A percentile compares a stretch with the other conserved stretches of the same genome.
Conservation (phyloP, 176 grass and related monocot species). For the bread wheat (Triticum aestivum) region DNA sequence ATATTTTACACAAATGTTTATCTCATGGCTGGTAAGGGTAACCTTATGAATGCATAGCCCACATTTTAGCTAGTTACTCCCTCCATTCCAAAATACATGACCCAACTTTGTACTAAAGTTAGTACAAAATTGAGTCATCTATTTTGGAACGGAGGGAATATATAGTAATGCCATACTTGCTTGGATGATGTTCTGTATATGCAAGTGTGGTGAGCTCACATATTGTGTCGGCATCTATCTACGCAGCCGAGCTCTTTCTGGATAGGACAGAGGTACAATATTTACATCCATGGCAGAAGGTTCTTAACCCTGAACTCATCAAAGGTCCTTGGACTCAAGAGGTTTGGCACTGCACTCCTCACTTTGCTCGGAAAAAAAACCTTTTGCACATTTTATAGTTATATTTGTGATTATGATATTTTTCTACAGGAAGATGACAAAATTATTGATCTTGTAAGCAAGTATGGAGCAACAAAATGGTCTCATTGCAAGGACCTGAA, state of each 20-base stretch:
- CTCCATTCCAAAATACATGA: no score
- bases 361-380: slow-evolving; percentile 17
- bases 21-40: neutral
- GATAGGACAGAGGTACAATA: slow-evolving; percentile 97
- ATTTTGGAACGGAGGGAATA: neutral
- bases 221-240: slow-evolving; percentile 20
- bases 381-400: slow-evolving; percentile 17
- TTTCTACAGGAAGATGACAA: slow-evolving; percentile 83
- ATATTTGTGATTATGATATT: slow-evolving; percentile 13
- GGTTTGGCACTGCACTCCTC: slow-evolving; percentile 50
- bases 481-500: slow-evolving; percentile 54
- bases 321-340: slow-evolving; percentile 94
- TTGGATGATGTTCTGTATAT: neutral
- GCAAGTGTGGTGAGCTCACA: slow-evolving; percentile 18
- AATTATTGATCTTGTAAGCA: slow-evolving; percentile 74
- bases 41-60: neutral
- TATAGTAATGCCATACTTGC: neutral
- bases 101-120: no score
- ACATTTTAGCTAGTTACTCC: neutral
- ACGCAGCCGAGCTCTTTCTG: slow-evolving; percentile 73
- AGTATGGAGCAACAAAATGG: slow-evolving; percentile 92
- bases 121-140: no score
- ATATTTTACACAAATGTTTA: neutral
- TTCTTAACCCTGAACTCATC: slow-evolving; percentile 95
- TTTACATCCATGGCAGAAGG: slow-evolving; percentile 97